phyloP scores from a whole-genome alignment of 169 alveolate genomes.

The Theileria sp. region DNA sequence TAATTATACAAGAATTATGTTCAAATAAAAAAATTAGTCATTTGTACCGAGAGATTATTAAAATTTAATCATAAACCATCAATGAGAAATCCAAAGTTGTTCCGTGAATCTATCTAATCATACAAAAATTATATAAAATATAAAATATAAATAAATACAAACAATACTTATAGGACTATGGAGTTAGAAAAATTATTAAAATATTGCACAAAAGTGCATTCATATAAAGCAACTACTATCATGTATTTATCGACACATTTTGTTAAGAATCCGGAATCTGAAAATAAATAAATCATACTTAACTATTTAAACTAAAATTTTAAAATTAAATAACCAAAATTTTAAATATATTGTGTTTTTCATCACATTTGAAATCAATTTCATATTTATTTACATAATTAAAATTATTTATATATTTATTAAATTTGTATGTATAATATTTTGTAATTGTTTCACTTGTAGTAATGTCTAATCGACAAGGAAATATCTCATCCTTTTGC shows the following conservation, averaged over 20 bases:
- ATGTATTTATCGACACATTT: background rate
- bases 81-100: background rate
- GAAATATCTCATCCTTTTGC: background rate
- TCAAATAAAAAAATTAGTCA: background rate
- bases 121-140: background rate
- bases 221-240: background rate
- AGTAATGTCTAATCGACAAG: background rate
- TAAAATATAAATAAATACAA: background rate
- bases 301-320: background rate
- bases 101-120: background rate
- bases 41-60: background rate
- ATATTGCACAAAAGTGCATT: conserved; percentile 47
- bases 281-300: background rate
- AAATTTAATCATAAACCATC: background rate
- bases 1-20: background rate
- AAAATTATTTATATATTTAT: background rate
- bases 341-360: background rate
- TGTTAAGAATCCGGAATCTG: background rate
- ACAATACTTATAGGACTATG: background rate
- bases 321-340: background rate
- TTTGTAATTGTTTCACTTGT: background rate
- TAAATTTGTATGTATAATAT: background rate
- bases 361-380: background rate
- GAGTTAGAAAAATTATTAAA: background rate
- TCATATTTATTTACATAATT: background rate